Evolutionary conservation across 768 basidiomycete genomes (phyloP).

Genomic region (Inosperma sp.): DNA sequence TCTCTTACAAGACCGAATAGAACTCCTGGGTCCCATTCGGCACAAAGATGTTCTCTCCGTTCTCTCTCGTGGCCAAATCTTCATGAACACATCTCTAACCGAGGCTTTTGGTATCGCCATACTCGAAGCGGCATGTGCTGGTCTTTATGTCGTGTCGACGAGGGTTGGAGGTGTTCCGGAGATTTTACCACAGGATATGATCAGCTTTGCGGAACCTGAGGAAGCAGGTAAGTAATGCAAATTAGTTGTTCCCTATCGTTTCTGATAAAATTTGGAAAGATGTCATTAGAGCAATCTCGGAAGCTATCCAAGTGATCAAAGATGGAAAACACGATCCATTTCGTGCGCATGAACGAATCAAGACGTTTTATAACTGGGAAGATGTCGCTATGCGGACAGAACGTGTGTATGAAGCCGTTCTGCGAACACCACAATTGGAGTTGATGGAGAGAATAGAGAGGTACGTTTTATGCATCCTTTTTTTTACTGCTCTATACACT

Average conservation of each 20-base stretch:
- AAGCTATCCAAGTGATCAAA: constrained; percentile 69
- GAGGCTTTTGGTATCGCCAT: constrained; percentile 98
- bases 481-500: background rate
- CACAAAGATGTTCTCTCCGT: constrained; percentile 84
- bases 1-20: constrained; percentile 86
- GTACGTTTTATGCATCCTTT: constrained; percentile 34
- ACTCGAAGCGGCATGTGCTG: constrained; percentile 92
- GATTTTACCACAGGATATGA: constrained; percentile 90
- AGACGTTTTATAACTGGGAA: constrained; percentile 83
- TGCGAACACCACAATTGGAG: constrained; percentile 57
- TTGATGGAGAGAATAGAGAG: constrained; percentile 74
- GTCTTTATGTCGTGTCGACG: constrained; percentile 91
- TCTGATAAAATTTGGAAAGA: constrained; percentile 42
- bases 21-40: constrained; percentile 75
- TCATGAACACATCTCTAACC: constrained; percentile 91
- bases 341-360: constrained; percentile 71
- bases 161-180: constrained; percentile 95
- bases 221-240: constrained; percentile 68
- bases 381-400: constrained; percentile 80
- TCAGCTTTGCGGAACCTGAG: constrained; percentile 90
- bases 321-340: constrained; percentile 69
- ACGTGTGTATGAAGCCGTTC: constrained; percentile 68
- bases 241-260: background rate
- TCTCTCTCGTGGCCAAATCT: constrained; percentile 83
- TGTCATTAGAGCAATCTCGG: constrained; percentile 75